Conservation (phyloP, 2,329 filamentous ascomycete genomes). For the Cryphonectria nitschkei region DNA sequence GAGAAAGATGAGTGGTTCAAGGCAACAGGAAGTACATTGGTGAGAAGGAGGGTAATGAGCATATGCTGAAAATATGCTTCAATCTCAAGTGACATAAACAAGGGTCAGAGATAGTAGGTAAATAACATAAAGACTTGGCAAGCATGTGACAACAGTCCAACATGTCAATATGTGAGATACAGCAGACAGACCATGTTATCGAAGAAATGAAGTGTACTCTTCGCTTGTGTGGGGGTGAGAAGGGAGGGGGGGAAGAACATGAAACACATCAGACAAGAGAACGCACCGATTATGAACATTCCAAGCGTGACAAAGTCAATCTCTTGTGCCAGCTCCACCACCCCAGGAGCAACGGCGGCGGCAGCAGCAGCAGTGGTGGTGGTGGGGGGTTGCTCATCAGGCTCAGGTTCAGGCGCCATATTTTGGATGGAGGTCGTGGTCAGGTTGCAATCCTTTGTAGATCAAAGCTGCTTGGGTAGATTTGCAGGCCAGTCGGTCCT, state of each 20-base stretch:
- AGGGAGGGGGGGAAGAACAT: neutral
- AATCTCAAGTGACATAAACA: neutral
- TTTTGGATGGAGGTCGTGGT: constrained; percentile 1
- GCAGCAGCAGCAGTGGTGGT: no score
- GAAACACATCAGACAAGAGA: constrained; percentile 3
- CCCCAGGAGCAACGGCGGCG: constrained; percentile 11
- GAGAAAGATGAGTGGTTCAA: no score
- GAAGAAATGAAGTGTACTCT: neutral
- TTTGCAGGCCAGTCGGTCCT: neutral
- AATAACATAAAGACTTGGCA: neutral
- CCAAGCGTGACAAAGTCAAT: constrained; percentile 72
- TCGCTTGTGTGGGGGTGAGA: neutral
- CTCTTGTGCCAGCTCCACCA: constrained; percentile 38
- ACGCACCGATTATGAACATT: constrained; percentile 73
- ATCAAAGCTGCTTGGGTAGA: neutral
- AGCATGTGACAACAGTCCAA: neutral
- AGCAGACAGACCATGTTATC: neutral
- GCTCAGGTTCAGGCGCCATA: constrained; percentile 41
- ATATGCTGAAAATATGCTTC: neutral
- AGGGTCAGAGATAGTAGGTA: neutral
- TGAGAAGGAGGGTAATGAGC: neutral
- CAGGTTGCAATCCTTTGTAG: neutral
- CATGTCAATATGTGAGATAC: neutral
- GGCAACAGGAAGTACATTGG: neutral
- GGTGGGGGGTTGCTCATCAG: constrained; percentile 1